phyloP scores from a whole-genome alignment of 306 rosid species.

The Adenanthera pavonina region DNA sequence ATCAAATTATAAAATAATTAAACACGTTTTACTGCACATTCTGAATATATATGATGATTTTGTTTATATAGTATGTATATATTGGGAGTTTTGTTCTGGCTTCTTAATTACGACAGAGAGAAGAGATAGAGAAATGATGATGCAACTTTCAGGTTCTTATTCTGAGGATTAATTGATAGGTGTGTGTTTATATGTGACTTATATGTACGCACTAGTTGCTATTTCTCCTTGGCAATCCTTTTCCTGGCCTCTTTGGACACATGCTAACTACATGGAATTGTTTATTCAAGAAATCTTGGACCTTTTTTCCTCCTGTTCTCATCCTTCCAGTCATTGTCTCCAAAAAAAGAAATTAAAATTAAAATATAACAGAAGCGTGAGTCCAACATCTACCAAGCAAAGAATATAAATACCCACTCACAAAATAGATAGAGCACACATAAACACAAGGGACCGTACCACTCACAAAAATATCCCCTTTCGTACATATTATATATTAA shows the following conservation, averaged over 20 bases:
- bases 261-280: slow-evolving; percentile 38
- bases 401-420: slow-evolving; percentile 46
- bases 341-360: slow-evolving; percentile 41
- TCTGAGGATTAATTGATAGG: slow-evolving; percentile 26
- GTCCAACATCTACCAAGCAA: slow-evolving; percentile 45
- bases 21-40: background rate
- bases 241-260: slow-evolving; percentile 36
- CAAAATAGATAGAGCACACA: slow-evolving; percentile 45
- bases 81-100: background rate
- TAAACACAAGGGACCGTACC: slow-evolving; percentile 44
- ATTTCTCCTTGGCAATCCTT: slow-evolving; percentile 13
- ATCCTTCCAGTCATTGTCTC: slow-evolving; percentile 55
- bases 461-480: slow-evolving; percentile 25
- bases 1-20: too few species aligned
- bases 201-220: background rate
- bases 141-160: slow-evolving; percentile 9
- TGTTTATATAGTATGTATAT: background rate
- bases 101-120: too few species aligned
- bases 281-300: slow-evolving; percentile 44
- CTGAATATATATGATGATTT: background rate
- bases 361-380: slow-evolving; percentile 41
- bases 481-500: background rate
- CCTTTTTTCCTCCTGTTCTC: slow-evolving; percentile 43
- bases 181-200: background rate
- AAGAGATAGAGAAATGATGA: background rate